Base-by-base conservation (phyloP, 2,329 filamentous ascomycete genomes). In the Pseudocercospora crystallina region DNA sequence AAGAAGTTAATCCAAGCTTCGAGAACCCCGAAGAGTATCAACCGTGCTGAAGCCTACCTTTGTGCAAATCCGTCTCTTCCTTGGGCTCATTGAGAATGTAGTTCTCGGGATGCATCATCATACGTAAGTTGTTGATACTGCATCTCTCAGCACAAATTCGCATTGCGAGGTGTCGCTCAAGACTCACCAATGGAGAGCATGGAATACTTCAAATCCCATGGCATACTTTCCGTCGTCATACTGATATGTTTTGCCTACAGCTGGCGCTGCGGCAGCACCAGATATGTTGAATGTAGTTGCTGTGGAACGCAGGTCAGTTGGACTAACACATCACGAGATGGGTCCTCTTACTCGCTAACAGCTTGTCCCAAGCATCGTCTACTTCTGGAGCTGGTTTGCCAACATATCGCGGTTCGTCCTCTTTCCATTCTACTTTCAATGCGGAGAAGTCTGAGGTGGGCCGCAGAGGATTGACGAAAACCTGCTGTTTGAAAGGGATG, bases 171-270 rank as follows among this genome's bases (percentile, higher is more conserved):
- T n/a, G n/a, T n/a, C n/a, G n/a, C n/a, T n/a, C n/a, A n/a, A n/a
- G n/a, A n/a, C n/a, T n/a, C n/a, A n/a, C n/a, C 48, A 50, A 17
- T 50, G 48, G n/a, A 50, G 31, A 33, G 41, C 48, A 31, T 50
- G 48, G 20, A 39, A 50, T 10, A 50, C 48, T 15, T 45, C 42
- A 2, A 50, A 32, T 8, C 48, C 48, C 48, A 45, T 45, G 13
- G 36, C 36, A 14, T 45, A 50, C 7, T 38, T 50, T 5, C 48
- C 42, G 8, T 50, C 48, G n/a, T 39, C 41, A 8, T 47, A 47
- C 35, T 37, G 36, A 15, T 47, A 39, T 8, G 43, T 39, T 10
- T 33, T 47, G 20, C 43, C 43, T 2, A 39, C 29, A 8, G 43
- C 43, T 34, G 30, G 42, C 30, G 29, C 29, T 34, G 42, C 29